phyloP scores from a whole-genome alignment of 352 stramenopile genomes.

The Phytopythium kandeliae region DNA sequence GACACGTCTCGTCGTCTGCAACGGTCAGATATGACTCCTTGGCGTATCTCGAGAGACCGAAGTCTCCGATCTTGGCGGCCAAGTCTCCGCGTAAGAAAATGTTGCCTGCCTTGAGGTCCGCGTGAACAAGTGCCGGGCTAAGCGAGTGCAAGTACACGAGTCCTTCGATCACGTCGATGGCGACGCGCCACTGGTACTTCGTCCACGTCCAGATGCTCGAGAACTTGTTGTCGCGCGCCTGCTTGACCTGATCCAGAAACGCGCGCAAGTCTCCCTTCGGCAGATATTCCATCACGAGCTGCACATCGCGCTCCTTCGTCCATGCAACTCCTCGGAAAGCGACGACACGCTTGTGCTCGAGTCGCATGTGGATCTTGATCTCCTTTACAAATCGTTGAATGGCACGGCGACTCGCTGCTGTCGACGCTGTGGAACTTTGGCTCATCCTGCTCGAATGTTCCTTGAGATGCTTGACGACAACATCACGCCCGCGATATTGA shows the following conservation, averaged over 20 bases:
- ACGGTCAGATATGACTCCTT: slow-evolving; percentile 3
- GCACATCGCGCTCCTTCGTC: slow-evolving; percentile 31
- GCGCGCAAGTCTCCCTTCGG: slow-evolving; percentile 39
- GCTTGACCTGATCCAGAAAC: slow-evolving; percentile 25
- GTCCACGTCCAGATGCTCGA: slow-evolving; percentile 38
- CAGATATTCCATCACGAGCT: slow-evolving; percentile 52
- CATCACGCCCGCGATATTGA: slow-evolving; percentile 27
- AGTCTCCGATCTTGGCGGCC: slow-evolving; percentile 34
- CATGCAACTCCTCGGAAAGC: slow-evolving; percentile 42
- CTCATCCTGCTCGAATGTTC: slow-evolving; percentile 2
- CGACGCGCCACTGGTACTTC: slow-evolving; percentile 30
- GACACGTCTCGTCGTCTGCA: background rate
- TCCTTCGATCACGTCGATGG: slow-evolving; percentile 40
- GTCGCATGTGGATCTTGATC: slow-evolving; percentile 35
- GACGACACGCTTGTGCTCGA: slow-evolving; percentile 48
- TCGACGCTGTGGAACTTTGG: background rate
- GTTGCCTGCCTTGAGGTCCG: slow-evolving; percentile 35
- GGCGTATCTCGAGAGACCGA: slow-evolving; percentile 33
- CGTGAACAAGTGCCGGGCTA: slow-evolving; percentile 27
- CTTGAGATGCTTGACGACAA: slow-evolving; percentile 36
- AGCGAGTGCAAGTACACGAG: slow-evolving; percentile 44
- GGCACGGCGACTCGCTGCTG: slow-evolving; percentile 12
- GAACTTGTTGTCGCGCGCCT: slow-evolving; percentile 17
- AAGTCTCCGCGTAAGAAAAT: slow-evolving; percentile 28
- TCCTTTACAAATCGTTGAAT: slow-evolving; percentile 45